Base-by-base conservation (phyloP, 345 rosid species). In the Lepidium africanum region DNA sequence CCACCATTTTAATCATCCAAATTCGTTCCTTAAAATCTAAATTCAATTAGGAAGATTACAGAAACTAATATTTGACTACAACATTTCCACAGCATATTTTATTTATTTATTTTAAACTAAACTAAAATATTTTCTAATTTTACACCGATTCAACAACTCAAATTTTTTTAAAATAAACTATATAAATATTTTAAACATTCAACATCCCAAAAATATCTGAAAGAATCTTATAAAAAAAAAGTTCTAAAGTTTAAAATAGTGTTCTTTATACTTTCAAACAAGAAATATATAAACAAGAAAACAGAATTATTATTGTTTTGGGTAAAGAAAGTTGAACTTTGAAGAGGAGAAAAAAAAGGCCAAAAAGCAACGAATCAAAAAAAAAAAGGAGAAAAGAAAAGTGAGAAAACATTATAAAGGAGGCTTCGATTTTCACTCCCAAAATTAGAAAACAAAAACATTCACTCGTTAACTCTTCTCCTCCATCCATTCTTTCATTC, bases 401-500 rank as follows among this genome's bases (percentile, higher is more conserved):
- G 51, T 2, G 11, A 13, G 3, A 35, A 65, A 48, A 47, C 17
- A 39, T 9, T 72, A 64, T 65, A 73, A 73, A 65, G 71, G 7
- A 11, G 49, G 61, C 62, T 59, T 59, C 55, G 72, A 66, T 56
- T 58, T 21, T 51, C 25, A 73, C 12, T 15, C 47, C 68, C 57
- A 66, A 66, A 65, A 64, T 56, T 72, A 65, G 77, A 6, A 65
- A 47, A 63, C 17, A 32, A 63, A 64, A 58, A 64, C 77, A 73
- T 65, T 56, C 59, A 46, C 52, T 56, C 40, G 56, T 59, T 23
- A 66, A 45, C 72, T 67, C 77, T 59, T 60, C 62, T 74, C 77
- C 73, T 67, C 95, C 87, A 80, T 76, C 82, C 88, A 78, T 21
- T 21, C 23, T 21, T 21, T 21, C 23, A 21, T 52, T 4, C 55